A percentile compares a stretch with the other conserved stretches of the same genome.
Conservation (phyloP, 2,329 filamentous ascomycete species). For the Aureobasidium sp. region DNA sequence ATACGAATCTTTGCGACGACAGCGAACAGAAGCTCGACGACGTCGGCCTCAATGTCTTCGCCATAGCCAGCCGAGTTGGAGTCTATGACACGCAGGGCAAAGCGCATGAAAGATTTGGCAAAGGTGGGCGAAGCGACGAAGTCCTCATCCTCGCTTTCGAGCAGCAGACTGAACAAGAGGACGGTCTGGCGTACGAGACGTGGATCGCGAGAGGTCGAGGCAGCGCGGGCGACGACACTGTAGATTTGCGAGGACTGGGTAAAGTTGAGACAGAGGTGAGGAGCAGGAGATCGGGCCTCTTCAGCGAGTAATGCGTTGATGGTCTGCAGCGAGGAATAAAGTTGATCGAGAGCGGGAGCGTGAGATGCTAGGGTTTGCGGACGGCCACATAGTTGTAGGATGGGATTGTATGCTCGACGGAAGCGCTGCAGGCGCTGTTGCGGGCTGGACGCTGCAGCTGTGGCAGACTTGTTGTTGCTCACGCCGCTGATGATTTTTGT, state of each 20-base stretch:
- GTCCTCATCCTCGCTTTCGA: conserved; percentile 94
- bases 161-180: conserved; percentile 79
- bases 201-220: conserved; percentile 75
- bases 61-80: conserved; percentile 66
- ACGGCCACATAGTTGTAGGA: conserved; percentile 57
- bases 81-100: conserved; percentile 72
- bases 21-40: conserved; percentile 91
- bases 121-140: conserved; percentile 84
- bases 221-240: conserved; percentile 81
- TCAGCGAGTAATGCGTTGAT: conserved; percentile 68
- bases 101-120: conserved; percentile 76
- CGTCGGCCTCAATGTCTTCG: conserved; percentile 74
- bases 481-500: conserved; percentile 55
- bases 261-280: conserved; percentile 87
- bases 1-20: conserved; percentile 93
- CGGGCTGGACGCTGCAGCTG: conserved; percentile 43
- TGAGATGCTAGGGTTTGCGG: conserved; percentile 46
- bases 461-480: conserved; percentile 43
- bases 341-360: conserved; percentile 42
- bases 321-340: conserved; percentile 49
- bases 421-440: conserved; percentile 56
- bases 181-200: conserved; percentile 80
- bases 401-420: conserved; percentile 53
- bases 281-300: conserved; percentile 79
- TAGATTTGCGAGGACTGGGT: conserved; percentile 83